Base-by-base conservation (phyloP, 2,329 filamentous ascomycete species). In the Clonostachys sp. region DNA sequence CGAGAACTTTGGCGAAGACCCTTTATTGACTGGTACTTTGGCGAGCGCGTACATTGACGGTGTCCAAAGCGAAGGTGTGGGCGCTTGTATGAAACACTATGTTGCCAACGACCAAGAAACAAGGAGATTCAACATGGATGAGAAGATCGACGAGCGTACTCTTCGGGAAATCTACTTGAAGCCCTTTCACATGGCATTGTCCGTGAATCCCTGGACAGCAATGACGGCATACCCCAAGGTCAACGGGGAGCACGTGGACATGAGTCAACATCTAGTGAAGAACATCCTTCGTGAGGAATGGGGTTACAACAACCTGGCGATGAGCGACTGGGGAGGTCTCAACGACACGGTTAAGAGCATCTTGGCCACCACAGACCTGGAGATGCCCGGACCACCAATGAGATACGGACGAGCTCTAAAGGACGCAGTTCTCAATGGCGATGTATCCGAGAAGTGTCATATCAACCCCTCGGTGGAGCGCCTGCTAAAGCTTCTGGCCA, bases 1-100 rank as follows among this genome's bases (percentile, higher is more conserved):
- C 55, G 89, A 95, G 65, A 91, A 87, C 0, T 94, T 90, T 62
- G 89, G 87, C 0, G 89, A 94, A 63, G 89, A 94, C 55, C 89
- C 89, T 1, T 77, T 85, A 12, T 73, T 95, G 6, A 89, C 87
- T 0, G 87, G 87, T 34, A 86, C 83, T 51, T 69, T 91, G 51
- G 85, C 86, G 12, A 80, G 84, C 1, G 78, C 86, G 50, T 88
- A 88, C 52, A 84, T 89, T 58, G 81, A 79, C 42, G 87, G 86
- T 7, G 71, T 88, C 47, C 89, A 76, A 48, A 63, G 63, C 13
- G 57, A 60, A 5, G 70, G 68, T 5, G 64, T 75, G 3, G 64
- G 63, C 0, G 70, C 72, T 1, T 71, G 67, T 2, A 67, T 73
- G 39, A 75, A 75, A 80, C 77, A 81, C 61, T 88, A 86, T 51